Evolutionary conservation across 306 rosid species (phyloP), one percentile per base, ranked within the genome.

Genomic region (Morella rubra): DNA sequence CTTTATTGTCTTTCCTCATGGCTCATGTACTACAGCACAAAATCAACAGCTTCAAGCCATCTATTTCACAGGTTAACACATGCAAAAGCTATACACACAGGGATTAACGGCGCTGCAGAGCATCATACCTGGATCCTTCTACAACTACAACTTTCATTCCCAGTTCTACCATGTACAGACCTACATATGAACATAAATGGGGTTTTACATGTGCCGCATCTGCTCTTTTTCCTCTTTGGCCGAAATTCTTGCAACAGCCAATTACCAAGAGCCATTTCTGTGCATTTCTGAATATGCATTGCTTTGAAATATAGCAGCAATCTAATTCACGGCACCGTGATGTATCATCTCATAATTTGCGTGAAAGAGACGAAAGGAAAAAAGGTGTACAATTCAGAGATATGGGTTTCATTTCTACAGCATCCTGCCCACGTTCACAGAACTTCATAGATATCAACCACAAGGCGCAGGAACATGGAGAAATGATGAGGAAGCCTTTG

Each of bases 161-260:
- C 50, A 59, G 71, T 75, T 79, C 86, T 74, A 72, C 69, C 49
- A 76, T 65, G 72, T 76, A 75, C 47, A 67, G 15, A 77, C 47
- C 79, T 73, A 60, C 20, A 66, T 59, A 62, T 66, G 41, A 56
- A 81, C 81, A 58, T 50, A 62, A 69, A 72, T 58, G 59, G 58
- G 45, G 46, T 72, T 79, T 69, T 51, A 11, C n/a, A n/a, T n/a
- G n/a, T n/a, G n/a, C n/a, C n/a, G n/a, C 59, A 72, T 73, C 73
- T 44, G 74, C 80, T 70, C 76, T 11, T 80, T 54, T 56, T 78
- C 44, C 41, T 24, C 24, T 59, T 24, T 41, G 5, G 3, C 20
- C 1, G 14, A 12, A 54, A 50, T 22, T 62, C 12, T 40, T 10
- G 14, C 58, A 71, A 53, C 67, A 44, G 14, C 71, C 47, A 10